Evolutionary conservation across 2,329 filamentous ascomycete species (phyloP).

Genomic region (Sporothrix globosa): DNA sequence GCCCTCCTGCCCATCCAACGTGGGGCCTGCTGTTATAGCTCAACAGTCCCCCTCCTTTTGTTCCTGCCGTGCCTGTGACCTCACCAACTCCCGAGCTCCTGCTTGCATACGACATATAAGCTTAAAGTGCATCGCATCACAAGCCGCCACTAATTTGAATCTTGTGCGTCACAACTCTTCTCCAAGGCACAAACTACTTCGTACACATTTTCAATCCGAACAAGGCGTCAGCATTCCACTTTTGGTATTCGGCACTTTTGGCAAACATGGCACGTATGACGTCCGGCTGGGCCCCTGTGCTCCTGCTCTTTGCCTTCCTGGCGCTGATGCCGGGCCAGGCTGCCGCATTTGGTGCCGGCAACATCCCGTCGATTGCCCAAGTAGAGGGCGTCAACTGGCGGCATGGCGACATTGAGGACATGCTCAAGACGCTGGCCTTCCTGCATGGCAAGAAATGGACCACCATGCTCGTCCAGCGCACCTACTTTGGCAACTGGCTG

Average conservation of each 20-base stretch:
- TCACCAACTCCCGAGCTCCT: neutral
- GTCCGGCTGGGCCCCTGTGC: conserved; percentile 54
- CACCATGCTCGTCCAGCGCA: conserved; percentile 73
- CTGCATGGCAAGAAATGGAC: conserved; percentile 85
- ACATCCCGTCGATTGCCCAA: conserved; percentile 68
- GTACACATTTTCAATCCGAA: conserved; percentile 19
- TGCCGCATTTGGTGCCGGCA: conserved; percentile 69
- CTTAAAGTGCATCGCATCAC: conserved; percentile 25
- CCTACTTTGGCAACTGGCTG: conserved; percentile 87
- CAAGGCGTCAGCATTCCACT: too few relatives aligned
- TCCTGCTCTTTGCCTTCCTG: conserved; percentile 59
- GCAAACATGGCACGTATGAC: conserved; percentile 52
- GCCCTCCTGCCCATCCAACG: conserved; percentile 22
- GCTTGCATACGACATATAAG: conserved; percentile 25
- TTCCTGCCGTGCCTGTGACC: conserved; percentile 16
- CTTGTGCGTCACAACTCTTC: neutral
- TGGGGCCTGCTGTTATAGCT: conserved; percentile 22
- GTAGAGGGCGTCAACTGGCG: conserved; percentile 71
- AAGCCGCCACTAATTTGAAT: neutral
- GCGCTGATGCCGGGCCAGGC: conserved; percentile 60
- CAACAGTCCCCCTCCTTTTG: conserved; percentile 24
- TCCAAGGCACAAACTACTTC: neutral
- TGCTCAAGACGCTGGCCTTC: conserved; percentile 76
- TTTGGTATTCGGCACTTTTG: neutral
- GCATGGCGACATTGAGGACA: conserved; percentile 79